Base-by-base conservation (phyloP, 805 yeast genomes). In the Nakazawaea molendinolei region DNA sequence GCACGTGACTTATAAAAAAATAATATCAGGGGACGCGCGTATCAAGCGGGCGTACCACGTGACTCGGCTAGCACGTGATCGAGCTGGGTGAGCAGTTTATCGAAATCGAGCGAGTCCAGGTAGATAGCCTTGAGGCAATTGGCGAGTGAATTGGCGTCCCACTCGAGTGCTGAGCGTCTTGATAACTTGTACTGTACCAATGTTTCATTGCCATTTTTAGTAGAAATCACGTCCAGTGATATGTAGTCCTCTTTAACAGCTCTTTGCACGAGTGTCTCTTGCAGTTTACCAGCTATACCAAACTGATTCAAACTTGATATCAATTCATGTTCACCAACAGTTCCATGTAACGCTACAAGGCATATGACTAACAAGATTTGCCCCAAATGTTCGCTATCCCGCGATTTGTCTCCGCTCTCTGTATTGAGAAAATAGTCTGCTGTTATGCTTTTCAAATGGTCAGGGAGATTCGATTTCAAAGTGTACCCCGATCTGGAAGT, bases 241-340 rank as follows among this genome's bases (percentile, higher is more conserved):
- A n/a, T n/a, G n/a, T 12, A 37, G 31, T n/a, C 36, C 14, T 8
- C 42, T 35, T 20, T 44, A 22, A 19, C 24, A 5, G 29, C 33
- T 18, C 18, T 23, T 21, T 17, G 31, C 26, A 23, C 33, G 24
- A 17, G 23, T 23, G 27, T 33, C 34, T 39, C 33, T 17, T 21
- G 14, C 15, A 26, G 28, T 19, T 10, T 31, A 19, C 13, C 36
- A 12, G 15, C 40, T 33, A 40, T 45, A 13, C 52, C 45, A 12
- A 49, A 48, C 28, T 48, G 47, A 27, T 46, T 53, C 7, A 40
- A 33, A 22, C 55, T 33, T 27, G 54, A 53, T 27, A 55, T 60
- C 33, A 59, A 38, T 21, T 59, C 61, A 22, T 43, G 42, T 28
- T 52, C 52, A 16, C 48, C 44, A 8, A 57, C 40, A 22, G 57